Evolutionary conservation across 1,284 basidiomycete species (phyloP).

Genomic region (Cryptococcus sp.): DNA sequence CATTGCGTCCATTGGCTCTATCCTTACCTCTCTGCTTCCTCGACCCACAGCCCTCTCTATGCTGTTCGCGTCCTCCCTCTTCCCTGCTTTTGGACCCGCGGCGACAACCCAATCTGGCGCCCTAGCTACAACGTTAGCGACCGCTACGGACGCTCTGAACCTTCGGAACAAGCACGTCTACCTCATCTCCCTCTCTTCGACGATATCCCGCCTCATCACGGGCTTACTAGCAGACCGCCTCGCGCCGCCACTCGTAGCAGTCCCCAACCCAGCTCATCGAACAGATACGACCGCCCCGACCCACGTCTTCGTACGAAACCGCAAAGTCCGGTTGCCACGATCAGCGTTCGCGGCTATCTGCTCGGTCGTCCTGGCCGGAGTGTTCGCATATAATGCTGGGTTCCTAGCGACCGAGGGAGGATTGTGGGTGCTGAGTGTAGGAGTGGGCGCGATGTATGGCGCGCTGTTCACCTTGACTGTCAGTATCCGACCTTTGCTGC

Average conservation of each 20-base stretch:
- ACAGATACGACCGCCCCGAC: conserved; percentile 25
- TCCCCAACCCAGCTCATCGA: conserved; percentile 28
- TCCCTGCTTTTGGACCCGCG: conserved; percentile 12
- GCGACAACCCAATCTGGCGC: neutral
- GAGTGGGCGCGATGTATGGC: conserved; percentile 51
- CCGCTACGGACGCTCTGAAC: conserved; percentile 26
- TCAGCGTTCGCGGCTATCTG: conserved; percentile 44
- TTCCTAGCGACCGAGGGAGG: conserved; percentile 38
- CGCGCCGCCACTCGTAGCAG: conserved; percentile 37
- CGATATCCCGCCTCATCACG: conserved; percentile 46
- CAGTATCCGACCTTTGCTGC: conserved; percentile 27
- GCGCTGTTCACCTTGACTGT: conserved; percentile 52
- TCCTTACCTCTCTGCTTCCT: conserved; percentile 50
- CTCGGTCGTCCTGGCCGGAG: conserved; percentile 30
- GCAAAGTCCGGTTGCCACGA: conserved; percentile 36
- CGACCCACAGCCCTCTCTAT: conserved; percentile 12
- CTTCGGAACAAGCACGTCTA: conserved; percentile 53
- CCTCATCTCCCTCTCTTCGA: conserved; percentile 50
- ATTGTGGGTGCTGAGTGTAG: conserved; percentile 48
- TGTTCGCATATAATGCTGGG: conserved; percentile 45
- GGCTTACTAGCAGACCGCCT: conserved; percentile 51
- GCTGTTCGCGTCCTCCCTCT: conserved; percentile 3
- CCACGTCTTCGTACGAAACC: conserved; percentile 36
- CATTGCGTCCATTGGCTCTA: conserved; percentile 51
- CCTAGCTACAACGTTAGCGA: too few relatives aligned